Evolutionary conservation across 2,329 filamentous ascomycete genomes (phyloP).

Genomic region (Epichloe sylvatica): DNA sequence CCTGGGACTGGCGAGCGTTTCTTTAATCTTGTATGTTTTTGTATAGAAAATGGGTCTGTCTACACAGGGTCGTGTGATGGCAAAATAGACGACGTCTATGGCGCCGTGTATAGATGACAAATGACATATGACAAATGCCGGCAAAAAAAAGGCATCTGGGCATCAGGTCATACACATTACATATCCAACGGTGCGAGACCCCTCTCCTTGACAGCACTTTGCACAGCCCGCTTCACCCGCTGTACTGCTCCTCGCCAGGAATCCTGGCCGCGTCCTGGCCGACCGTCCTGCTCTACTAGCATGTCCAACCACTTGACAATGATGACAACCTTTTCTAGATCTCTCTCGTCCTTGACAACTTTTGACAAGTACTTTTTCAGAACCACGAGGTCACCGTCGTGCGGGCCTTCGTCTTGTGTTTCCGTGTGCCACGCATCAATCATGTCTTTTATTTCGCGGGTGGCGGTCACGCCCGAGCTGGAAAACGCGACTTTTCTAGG

Average conservation of each 20-base stretch:
- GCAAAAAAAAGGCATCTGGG: not conserved
- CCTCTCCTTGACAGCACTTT: conserved; percentile 42
- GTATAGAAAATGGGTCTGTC: not conserved
- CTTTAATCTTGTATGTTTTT: not conserved
- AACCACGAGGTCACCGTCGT: conserved; percentile 61
- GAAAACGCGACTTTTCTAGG: conserved; percentile 35
- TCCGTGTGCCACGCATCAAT: conserved; percentile 62
- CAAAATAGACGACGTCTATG: no score
- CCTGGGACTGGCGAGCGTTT: not conserved
- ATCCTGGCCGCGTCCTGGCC: conserved; percentile 22
- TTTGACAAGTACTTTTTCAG: conserved; percentile 57
- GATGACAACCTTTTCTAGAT: conserved; percentile 60
- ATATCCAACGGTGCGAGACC: conserved; percentile 40
- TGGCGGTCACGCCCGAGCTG: conserved; percentile 25
- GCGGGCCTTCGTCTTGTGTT: conserved; percentile 62
- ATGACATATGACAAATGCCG: not conserved
- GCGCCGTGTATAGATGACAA: no score
- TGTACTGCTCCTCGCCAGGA: conserved; percentile 33
- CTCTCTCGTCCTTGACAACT: conserved; percentile 62
- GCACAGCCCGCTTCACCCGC: conserved; percentile 35
- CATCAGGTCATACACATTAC: conserved; percentile 5
- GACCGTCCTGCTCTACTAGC: conserved; percentile 36
- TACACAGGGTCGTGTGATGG: no score
- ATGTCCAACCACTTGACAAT: conserved; percentile 55
- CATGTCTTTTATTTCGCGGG: conserved; percentile 55